Base-by-base conservation (phyloP, 345 rosid species). In the Eucalyptus cloeziana region DNA sequence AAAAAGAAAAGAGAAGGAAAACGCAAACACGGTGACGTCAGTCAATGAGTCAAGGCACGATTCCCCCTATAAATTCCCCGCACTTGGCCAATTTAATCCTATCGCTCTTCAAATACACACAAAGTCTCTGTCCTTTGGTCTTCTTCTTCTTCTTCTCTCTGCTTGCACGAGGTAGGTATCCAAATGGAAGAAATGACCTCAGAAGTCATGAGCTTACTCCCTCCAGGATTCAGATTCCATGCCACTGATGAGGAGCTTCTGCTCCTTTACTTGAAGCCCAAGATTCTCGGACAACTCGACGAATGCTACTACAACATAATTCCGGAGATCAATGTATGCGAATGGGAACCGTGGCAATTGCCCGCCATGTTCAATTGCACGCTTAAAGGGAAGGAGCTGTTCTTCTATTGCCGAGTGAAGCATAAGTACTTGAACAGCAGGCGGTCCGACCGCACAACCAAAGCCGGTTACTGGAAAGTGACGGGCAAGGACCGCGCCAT, bases 391-490 rank as follows among this genome's bases (percentile, higher is more conserved):
- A 80, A 11, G 17, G 88, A 60, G 14, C 91, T 95, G 94, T 89
- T 89, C 44, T 94, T 94, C 92, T 94, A 91, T 89, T 88, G 91
- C 43, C 86, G 56, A 4, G 90, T 88, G 7, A 90, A 89, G 56
- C 87, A 80, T 44, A 91, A 90, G 89, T 91, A 92, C 56, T 31
- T 56, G 4, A 83, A 81, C 54, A 92, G 93, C 64, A 90, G 62
- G 8, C 56, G 89, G 43, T 52, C 64, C 50, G 88, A 85, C 27
- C 88, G 95, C 40, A 86, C 47, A 9, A 93, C 94, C 2, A 54
- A 17, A 7, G 10, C 86, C 71, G 96, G 97, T 10, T 95, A 17
- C 88, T 95, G 96, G 96, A 95, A 95, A 89, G 90, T 86, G 31
- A 94, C 96, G 1, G 93, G 96, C 8, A 52, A 69, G 22, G 86